These are phyloP conservation scores for Sedum album DNA, from an alignment of 164 flowering plant genomes.

Conservation along the genomic window DNA sequence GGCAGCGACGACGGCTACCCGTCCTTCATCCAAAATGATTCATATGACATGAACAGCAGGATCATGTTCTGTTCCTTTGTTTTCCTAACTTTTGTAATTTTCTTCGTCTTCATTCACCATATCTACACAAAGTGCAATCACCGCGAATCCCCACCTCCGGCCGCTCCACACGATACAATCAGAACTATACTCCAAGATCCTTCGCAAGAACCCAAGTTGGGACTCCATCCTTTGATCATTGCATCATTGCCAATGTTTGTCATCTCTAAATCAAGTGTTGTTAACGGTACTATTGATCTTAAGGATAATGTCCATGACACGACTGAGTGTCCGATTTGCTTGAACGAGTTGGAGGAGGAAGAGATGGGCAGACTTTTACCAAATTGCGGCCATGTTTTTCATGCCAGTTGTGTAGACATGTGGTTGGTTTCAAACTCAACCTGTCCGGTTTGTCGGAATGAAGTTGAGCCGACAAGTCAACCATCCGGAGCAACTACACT, in stretches of 20 bases:
- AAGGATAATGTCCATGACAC: not conserved
- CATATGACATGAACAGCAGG: not conserved
- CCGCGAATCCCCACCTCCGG: not conserved
- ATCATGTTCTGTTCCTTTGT: constrained; percentile 3
- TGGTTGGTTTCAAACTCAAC: not conserved
- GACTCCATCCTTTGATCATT: not conserved
- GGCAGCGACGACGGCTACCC: not conserved
- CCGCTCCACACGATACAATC: not conserved
- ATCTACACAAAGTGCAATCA: not conserved
- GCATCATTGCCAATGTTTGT: constrained; percentile 6
- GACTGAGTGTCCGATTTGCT: not conserved
- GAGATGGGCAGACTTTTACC: constrained; percentile 1
- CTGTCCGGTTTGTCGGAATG: constrained; percentile 6
- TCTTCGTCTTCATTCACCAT: not conserved
- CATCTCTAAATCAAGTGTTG: not conserved
- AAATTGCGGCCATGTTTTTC: not conserved
- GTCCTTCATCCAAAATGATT: not conserved
- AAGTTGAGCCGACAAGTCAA: not conserved
- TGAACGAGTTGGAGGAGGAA: not conserved
- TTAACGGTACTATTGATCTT: not conserved
- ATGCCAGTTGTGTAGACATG: not conserved
- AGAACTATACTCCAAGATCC: not conserved
- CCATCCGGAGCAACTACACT: not conserved
- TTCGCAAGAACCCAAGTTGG: not conserved
- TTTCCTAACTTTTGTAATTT: not conserved